A percentile compares a stretch with the other conserved stretches of the same genome.
Evolutionary conservation across 805 yeast species (phyloP).

Genomic region (Metschnikowia vanudenii): DNA sequence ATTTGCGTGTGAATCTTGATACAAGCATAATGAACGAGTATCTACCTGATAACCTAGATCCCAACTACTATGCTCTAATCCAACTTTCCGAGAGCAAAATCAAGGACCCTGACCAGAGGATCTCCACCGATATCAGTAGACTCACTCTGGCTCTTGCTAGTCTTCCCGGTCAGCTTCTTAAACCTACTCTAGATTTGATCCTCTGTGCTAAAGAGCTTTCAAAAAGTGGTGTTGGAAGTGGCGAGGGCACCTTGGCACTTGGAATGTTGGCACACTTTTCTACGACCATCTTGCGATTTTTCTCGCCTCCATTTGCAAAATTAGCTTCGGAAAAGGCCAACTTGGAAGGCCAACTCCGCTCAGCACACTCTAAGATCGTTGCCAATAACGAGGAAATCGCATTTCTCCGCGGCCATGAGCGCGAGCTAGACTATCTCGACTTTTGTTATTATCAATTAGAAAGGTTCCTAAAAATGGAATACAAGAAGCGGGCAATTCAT

Average conservation of each 20-base stretch:
- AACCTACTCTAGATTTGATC: slow-evolving; percentile 76
- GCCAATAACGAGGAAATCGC: slow-evolving; percentile 85
- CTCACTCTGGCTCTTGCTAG: slow-evolving; percentile 69
- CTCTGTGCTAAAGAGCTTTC: slow-evolving; percentile 78
- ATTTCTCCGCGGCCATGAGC: slow-evolving; percentile 71
- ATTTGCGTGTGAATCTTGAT: slow-evolving; percentile 65
- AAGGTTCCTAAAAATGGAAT: slow-evolving; percentile 70
- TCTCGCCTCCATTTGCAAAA: slow-evolving; percentile 89
- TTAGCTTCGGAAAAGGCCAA: slow-evolving; percentile 72
- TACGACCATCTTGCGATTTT: slow-evolving; percentile 64
- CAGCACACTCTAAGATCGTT: slow-evolving; percentile 78
- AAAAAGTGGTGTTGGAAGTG: slow-evolving; percentile 61
- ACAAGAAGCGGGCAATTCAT: slow-evolving; percentile 73
- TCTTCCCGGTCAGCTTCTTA: slow-evolving; percentile 78
- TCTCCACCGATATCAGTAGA: slow-evolving; percentile 76
- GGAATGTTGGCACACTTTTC: slow-evolving; percentile 82
- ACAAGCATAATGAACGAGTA: slow-evolving; percentile 64
- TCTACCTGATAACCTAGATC: slow-evolving; percentile 63
- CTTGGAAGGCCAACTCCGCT: slow-evolving; percentile 81
- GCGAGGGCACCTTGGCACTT: slow-evolving; percentile 75
- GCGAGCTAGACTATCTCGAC: slow-evolving; percentile 77
- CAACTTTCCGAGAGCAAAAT: slow-evolving; percentile 53
- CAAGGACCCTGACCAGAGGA: slow-evolving; percentile 77
- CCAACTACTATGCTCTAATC: slow-evolving; percentile 71
- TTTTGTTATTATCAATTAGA: slow-evolving; percentile 78